Base-by-base conservation (phyloP, 345 rosid genomes). In the Moricandia moricandioides region DNA sequence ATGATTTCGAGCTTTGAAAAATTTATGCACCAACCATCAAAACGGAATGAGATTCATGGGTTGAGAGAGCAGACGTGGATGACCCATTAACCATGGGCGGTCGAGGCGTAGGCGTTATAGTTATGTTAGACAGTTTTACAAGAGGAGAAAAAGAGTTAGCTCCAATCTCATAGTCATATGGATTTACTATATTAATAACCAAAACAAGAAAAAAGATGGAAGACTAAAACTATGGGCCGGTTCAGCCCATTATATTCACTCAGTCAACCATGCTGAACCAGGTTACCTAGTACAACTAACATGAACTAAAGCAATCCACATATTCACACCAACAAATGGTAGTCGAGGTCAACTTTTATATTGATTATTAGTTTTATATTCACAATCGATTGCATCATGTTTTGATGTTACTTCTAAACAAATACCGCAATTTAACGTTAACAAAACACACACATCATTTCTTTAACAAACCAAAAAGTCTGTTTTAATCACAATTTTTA, bases 211-310 rank as follows among this genome's bases (percentile, higher is more conserved):
- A 49, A 49, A 7, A n/a, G 21, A 33, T 33, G 4, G 26, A 62
- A 24, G n/a, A 64, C 17, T 64, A 49, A 6, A n/a, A 14, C 6
- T 2, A 37, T 64, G 45, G 64, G 45, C 57, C 56, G 33, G 8
- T 0, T 54, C 21, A 8, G 70, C 70, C 77, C 70, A 55, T 63
- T 73, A 37, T 13, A n/a, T n/a, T 12, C 54, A 37, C 52, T 51
- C 1, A 37, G 35, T 9, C 34, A 49, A 49, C 5, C 5, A 34
- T 54, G 62, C 9, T 47, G 70, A 49, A 49, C 16, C 27, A 66
- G 30, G 43, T 52, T 52, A 52, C 27, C 16, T 49, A n/a, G 6
- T 45, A 51, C 24, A 49, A 49, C 11, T 51, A 16, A 17, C 24
- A 51, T 51, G 54, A n/a, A 45, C 6, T n/a, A 1, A 16, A 17